Base-by-base conservation (phyloP, 1,284 basidiomycete species). In the Puccinia polysora region DNA sequence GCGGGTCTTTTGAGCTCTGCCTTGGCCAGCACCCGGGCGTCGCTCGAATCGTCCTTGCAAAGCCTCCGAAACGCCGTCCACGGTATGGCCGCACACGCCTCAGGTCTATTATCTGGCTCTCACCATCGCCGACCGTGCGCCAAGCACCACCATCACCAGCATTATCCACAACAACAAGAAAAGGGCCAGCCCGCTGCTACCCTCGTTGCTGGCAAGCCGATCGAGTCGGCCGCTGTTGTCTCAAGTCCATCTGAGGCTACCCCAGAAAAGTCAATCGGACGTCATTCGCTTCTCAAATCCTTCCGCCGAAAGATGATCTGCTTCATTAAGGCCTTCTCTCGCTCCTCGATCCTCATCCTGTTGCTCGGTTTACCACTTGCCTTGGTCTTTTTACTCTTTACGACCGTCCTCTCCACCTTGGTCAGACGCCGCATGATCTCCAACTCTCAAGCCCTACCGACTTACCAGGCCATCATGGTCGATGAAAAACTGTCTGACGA, bases 311-410 rank as follows among this genome's bases (percentile, higher is more conserved):
- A 28, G 30, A 47, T 63, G 60, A 15, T 18, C 15, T 63, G 60
- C 43, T 63, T 63, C 15, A n/a, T 63, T 43, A 63, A 49, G 30
- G 47, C 47, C 40, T 38, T 49, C 12, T 30, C 45, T 15, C 40
- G 60, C 10, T 63, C 60, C 15, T 63, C 60, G 18, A 20, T 63
- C 6, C 30, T 43, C 60, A 43, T 63, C 43, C 28, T 63, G 18
- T 15, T 63, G 2, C 30, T 63, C 30, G 60, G 60, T 25, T 43
- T 63, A 1, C 60, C 60, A 6, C 30, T 63, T 15, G 43, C 45
- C 25, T 28, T 63, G n/a, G 60, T 63, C 60, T 25, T 49, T 28
- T 20, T 63, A 1, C 18, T 63, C 60, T 34, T 63, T 43, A 25
- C 43, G 18, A 10, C 43, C 30, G 30, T 63, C 43, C 23, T 63